A percentile compares a stretch with the other conserved stretches of the same genome.
Conservation (phyloP, 116 monocot species). For the Phalaenopsis hybrid region DNA sequence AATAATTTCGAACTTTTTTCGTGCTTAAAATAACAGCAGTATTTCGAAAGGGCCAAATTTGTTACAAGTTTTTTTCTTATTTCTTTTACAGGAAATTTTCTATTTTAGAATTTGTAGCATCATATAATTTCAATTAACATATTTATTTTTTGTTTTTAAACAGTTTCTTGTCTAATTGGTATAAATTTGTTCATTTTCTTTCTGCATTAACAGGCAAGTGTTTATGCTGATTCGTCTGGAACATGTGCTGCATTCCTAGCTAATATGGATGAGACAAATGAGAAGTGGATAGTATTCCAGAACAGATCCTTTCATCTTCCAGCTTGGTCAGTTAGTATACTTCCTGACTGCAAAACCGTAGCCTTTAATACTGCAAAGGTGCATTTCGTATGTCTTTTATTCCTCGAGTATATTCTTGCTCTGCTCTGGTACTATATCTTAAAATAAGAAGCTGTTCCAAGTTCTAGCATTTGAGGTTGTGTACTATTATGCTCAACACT, state of each 20-base stretch:
- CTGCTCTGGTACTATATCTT: background rate
- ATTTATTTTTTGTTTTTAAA: background rate
- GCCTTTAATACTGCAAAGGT: slow-evolving; percentile 93
- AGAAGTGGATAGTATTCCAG: slow-evolving; percentile 50
- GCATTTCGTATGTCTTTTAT: background rate
- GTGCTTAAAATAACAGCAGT: too few relatives aligned
- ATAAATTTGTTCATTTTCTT: background rate
- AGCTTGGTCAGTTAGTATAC: slow-evolving; percentile 91
- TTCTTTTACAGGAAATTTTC: background rate
- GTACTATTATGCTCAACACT: background rate
- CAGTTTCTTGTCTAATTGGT: background rate
- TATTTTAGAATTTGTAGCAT: background rate
- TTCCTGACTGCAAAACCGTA: slow-evolving; percentile 87
- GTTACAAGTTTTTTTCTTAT: background rate
- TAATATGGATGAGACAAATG: slow-evolving; percentile 66
- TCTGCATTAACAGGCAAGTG: slow-evolving; percentile 49
- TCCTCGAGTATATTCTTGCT: background rate
- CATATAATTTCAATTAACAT: background rate
- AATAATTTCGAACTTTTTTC: too few relatives aligned
- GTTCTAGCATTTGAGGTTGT: background rate
- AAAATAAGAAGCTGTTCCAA: background rate
- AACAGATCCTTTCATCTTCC: slow-evolving; percentile 71
- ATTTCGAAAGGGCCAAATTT: too few relatives aligned
- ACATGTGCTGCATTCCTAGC: slow-evolving; percentile 76
- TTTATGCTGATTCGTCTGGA: slow-evolving; percentile 60